Percentiles rank a stretch among this genome's conserved stretches.
Conservation (phyloP, 78 protist genomes). For the Cavenderia fasciculata region DNA sequence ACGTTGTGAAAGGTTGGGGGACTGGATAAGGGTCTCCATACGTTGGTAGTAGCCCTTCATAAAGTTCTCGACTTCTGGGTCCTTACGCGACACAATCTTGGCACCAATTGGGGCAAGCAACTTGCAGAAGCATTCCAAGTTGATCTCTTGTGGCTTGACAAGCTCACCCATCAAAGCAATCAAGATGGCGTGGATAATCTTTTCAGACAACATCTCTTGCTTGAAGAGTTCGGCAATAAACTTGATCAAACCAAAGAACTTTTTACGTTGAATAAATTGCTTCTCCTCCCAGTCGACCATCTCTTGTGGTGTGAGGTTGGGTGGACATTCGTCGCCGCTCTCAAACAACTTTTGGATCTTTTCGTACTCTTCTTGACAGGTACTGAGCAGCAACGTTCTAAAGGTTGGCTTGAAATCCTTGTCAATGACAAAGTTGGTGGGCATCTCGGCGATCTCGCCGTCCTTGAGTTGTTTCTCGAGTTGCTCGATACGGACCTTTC, state of each 20-base stretch:
- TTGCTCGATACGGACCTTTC: not conserved
- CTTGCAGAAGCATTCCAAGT: constrained; percentile 77
- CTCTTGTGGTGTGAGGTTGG: constrained; percentile 13
- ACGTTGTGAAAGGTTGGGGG: constrained; percentile 54
- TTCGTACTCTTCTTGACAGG: constrained; percentile 67
- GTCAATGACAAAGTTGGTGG: constrained; percentile 4
- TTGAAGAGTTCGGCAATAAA: constrained; percentile 80
- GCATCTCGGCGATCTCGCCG: not conserved
- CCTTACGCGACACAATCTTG: constrained; percentile 19
- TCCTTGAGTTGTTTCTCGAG: not conserved
- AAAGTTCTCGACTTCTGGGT: not conserved
- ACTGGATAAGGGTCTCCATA: constrained; percentile 20
- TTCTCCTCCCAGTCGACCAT: constrained; percentile 40
- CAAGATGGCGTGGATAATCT: constrained; percentile 59
- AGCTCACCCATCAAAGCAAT: constrained; percentile 66
- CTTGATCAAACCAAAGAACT: constrained; percentile 68
- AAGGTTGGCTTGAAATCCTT: constrained; percentile 19
- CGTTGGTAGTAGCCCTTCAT: constrained; percentile 17
- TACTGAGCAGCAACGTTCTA: constrained; percentile 8
- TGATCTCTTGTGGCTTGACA: constrained; percentile 43
- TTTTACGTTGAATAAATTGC: constrained; percentile 38
- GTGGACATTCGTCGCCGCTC: constrained; percentile 17
- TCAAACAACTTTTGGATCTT: constrained; percentile 21
- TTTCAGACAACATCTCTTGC: constrained; percentile 67
- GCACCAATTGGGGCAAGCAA: constrained; percentile 28